Conservation (phyloP, 2,329 filamentous ascomycete species). For the Fusarium buxicola region DNA sequence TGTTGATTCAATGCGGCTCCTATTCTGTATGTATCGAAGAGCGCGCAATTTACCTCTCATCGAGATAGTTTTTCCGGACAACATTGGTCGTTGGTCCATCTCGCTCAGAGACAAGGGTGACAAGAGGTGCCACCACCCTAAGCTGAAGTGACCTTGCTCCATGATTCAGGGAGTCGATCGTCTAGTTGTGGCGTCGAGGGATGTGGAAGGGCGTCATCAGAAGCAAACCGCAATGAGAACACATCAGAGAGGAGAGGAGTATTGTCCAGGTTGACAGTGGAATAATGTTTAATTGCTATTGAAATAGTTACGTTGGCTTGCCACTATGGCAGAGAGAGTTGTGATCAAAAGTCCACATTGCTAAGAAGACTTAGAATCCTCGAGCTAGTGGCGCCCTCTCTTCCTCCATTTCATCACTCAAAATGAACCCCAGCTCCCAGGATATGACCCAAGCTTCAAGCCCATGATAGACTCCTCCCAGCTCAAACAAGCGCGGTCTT, state of each 20-base stretch:
- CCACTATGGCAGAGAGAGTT: not conserved
- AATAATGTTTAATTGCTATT: conserved; percentile 10
- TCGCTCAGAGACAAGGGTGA: conserved; percentile 34
- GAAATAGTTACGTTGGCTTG: not conserved
- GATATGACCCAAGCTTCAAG: conserved; percentile 16
- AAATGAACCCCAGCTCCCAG: conserved; percentile 7
- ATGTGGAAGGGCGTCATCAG: conserved; percentile 30
- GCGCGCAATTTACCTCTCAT: conserved; percentile 1
- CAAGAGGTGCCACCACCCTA: conserved; percentile 29
- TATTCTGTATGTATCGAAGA: not conserved
- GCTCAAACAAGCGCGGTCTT: conserved; percentile 14
- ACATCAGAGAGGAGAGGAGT: conserved; percentile 6
- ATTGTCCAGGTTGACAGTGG: conserved; percentile 14
- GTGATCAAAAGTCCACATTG: not conserved
- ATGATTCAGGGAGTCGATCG: conserved; percentile 43
- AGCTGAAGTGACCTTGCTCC: conserved; percentile 27
- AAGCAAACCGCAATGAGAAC: conserved; percentile 23
- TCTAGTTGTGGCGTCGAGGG: conserved; percentile 37
- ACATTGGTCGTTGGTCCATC: conserved; percentile 14
- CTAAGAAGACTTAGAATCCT: conserved; percentile 22
- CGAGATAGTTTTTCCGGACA: conserved; percentile 7
- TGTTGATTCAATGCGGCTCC: not conserved
- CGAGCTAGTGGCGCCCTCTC: conserved; percentile 20
- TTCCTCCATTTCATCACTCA: not conserved
- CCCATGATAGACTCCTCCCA: conserved; percentile 9